Evolutionary conservation across 768 basidiomycete genomes (phyloP), one percentile per base, ranked within the genome.

Genomic region (Floccularia luteovirens): DNA sequence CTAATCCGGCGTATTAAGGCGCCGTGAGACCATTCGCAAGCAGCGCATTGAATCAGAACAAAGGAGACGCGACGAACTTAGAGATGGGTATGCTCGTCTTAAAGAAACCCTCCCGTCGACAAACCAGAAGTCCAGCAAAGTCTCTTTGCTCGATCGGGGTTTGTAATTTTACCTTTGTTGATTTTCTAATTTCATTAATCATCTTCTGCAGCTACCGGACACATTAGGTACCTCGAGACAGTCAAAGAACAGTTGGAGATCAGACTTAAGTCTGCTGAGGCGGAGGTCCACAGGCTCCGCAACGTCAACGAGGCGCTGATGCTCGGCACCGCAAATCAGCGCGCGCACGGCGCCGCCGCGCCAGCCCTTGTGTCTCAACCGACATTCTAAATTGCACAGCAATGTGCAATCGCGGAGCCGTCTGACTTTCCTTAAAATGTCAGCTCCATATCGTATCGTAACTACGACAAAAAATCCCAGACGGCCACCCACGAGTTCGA

Each of bases 1-100:
- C 32, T 24, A 41, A 43, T 12, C 35, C 23, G 24, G 36, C 28
- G 5, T 32, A 21, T n/a, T 30, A 49, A 74, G 74, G 33, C 87
- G 88, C 62, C 85, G 89, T 56, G 89, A 91, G 70, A 86, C 87
- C 41, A 87, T 91, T 53, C 86, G 89, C 58, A 79, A 80, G 57
- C 88, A 90, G 68, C 86, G 89, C 63, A 91, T 91, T 67, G 89
- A 91, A 71, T 90, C 88, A 19, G 89, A 91, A 69, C 87, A 93
- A 70, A 72, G 90, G 49, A 76, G 91, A 50, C 79, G 91, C 27
- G 90, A 93, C 53, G 91, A 94, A 64, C 85, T 94, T 57, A 73
- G 91, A 41, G 90, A 94, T 42, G 90, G 89, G 44, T 94, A 93
- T 64, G 77, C 82, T 51, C 77, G 84, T 43, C 80, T 94, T 66